Percentiles rank a stretch among this genome's conserved stretches.
Conservation (phyloP, 148 eudicot species). For the Vaccinium myrtillus region DNA sequence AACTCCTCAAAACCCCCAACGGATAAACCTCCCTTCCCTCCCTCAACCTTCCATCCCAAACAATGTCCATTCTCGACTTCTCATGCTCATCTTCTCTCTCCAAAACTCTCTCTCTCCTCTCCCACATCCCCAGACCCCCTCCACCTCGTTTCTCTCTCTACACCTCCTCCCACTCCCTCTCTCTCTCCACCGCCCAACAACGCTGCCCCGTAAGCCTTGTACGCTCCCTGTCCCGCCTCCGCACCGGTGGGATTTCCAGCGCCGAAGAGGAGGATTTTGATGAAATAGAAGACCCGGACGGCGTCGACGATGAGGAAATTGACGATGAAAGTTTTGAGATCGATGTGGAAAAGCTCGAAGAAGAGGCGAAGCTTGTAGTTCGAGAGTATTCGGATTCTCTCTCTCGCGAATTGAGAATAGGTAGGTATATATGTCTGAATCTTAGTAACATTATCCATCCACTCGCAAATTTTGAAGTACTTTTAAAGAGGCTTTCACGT, state of each 20-base stretch:
- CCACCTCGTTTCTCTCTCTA: conserved; percentile 20
- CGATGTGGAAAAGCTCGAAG: conserved; percentile 68
- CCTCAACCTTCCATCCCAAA: neutral
- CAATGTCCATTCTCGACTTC: conserved; percentile 19
- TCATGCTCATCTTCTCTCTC: conserved; percentile 20
- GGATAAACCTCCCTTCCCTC: neutral
- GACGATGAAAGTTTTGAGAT: conserved; percentile 28
- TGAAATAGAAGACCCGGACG: neutral
- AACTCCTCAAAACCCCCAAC: neutral
- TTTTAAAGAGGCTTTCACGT: too few species aligned
- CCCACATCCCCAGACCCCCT: conserved; percentile 7
- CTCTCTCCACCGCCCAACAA: conserved; percentile 19
- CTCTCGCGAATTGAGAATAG: conserved; percentile 56
- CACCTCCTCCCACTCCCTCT: conserved; percentile 21
- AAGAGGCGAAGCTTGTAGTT: conserved; percentile 55
- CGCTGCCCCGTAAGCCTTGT: conserved; percentile 22
- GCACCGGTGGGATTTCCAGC: neutral
- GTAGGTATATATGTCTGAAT: conserved; percentile 43
- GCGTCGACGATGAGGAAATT: conserved; percentile 19
- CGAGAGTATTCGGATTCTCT: conserved; percentile 56
- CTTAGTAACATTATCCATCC: too few species aligned
- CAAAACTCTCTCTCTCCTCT: conserved; percentile 10
- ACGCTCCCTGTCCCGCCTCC: conserved; percentile 23
- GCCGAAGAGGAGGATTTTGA: conserved; percentile 18
- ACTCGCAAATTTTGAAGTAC: too few species aligned